Percentiles rank a stretch among this genome's conserved stretches.
These are phyloP conservation scores for Achaetomium macrosporum DNA, from an alignment of 2,329 filamentous ascomycete species.

Conservation along the genomic window DNA sequence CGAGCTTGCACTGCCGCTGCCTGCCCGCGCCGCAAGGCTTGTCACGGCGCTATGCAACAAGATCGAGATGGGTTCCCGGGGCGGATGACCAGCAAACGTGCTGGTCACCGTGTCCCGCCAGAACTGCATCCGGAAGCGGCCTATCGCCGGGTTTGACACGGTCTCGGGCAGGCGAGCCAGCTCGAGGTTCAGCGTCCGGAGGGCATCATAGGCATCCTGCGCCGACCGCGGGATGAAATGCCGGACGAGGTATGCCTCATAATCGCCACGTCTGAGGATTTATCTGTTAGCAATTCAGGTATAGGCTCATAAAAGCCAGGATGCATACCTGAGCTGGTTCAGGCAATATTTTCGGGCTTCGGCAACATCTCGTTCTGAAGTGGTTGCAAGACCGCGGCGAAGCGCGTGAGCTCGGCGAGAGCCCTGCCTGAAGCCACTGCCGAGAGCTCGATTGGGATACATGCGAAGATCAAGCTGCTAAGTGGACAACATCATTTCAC, in stretches of 20 bases:
- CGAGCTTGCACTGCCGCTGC: conserved; percentile 39
- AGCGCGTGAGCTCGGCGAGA: conserved; percentile 3
- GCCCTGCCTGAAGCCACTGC: conserved; percentile 35
- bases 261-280: conserved; percentile 68
- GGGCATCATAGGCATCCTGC: conserved; percentile 79
- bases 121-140: conserved; percentile 86
- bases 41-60: conserved; percentile 69
- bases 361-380: conserved; percentile 44
- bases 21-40: conserved; percentile 46
- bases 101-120: conserved; percentile 82
- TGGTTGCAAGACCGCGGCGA: conserved; percentile 37
- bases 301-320: not conserved
- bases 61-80: conserved; percentile 86
- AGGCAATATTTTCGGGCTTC: conserved; percentile 51
- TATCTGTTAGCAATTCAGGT: not conserved
- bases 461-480: conserved; percentile 26
- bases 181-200: conserved; percentile 90
- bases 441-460: conserved; percentile 34
- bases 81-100: conserved; percentile 70
- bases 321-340: conserved; percentile 37
- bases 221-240: conserved; percentile 73
- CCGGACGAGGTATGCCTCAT: conserved; percentile 78
- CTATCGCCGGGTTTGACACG: conserved; percentile 81
- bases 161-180: conserved; percentile 84
- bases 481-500: not conserved